These are phyloP conservation scores for Guyanaporus albipodus DNA, from an alignment of 768 basidiomycete species.

Conservation along the genomic window DNA sequence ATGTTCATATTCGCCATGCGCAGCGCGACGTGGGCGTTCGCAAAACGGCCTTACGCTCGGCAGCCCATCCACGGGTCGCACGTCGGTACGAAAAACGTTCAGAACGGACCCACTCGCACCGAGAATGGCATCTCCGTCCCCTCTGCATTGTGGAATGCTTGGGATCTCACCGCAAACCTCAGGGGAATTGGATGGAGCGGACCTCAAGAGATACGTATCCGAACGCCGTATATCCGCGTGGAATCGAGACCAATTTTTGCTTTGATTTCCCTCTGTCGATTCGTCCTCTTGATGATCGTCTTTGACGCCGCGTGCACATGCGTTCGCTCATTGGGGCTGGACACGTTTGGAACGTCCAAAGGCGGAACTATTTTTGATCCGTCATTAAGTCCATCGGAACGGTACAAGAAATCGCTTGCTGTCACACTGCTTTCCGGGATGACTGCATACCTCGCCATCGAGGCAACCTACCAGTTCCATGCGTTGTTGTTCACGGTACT, in stretches of 20 bases:
- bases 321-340: conserved; percentile 32
- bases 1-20: conserved; percentile 27
- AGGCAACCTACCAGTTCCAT: conserved; percentile 38
- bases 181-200: conserved; percentile 29
- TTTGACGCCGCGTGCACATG: conserved; percentile 3
- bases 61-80: conserved; percentile 3
- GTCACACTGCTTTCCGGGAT: conserved; percentile 44
- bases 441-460: conserved; percentile 43
- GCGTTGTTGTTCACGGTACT: conserved; percentile 44
- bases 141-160: conserved; percentile 27
- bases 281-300: not conserved
- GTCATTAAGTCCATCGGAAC: conserved; percentile 29
- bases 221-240: conserved; percentile 10
- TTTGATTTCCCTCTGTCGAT: conserved; percentile 13
- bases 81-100: not conserved
- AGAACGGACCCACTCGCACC: not conserved
- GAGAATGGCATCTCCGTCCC: conserved; percentile 1
- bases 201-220: conserved; percentile 10
- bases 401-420: conserved; percentile 41
- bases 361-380: conserved; percentile 39
- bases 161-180: conserved; percentile 23
- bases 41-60: conserved; percentile 10
- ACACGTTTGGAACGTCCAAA: conserved; percentile 32
- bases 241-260: conserved; percentile 20
- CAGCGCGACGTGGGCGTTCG: conserved; percentile 20